Percentiles rank a stretch among this genome's conserved stretches.
Evolutionary conservation across 1,284 basidiomycete genomes (phyloP).

Genomic region (Lignosus rhinocerotis): DNA sequence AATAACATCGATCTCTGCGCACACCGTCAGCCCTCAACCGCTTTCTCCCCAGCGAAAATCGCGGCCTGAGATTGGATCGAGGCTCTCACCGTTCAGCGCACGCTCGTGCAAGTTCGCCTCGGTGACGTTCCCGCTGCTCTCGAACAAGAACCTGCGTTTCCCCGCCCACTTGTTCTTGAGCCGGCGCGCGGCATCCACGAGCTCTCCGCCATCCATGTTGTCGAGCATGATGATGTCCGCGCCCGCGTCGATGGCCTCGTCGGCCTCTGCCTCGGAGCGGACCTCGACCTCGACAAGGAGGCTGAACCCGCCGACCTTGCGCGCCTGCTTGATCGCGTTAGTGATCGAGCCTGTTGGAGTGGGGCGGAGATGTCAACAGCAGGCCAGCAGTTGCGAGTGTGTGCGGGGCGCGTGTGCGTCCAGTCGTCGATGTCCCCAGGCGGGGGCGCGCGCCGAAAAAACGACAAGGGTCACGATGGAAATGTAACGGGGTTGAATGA

Average conservation of each 20-base stretch:
- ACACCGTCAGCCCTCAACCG: slow-evolving; percentile 7
- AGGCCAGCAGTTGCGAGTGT: background rate
- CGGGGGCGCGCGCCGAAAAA: too few relatives aligned
- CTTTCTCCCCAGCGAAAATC: background rate
- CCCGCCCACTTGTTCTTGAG: slow-evolving; percentile 80
- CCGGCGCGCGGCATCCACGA: slow-evolving; percentile 66
- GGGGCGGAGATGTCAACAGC: background rate
- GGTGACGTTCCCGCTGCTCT: slow-evolving; percentile 92
- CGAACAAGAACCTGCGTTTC: slow-evolving; percentile 82
- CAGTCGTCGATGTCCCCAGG: too few relatives aligned
- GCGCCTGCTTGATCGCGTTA: slow-evolving; percentile 81
- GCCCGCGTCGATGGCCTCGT: slow-evolving; percentile 94
- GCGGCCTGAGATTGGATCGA: background rate
- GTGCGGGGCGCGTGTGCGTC: too few relatives aligned
- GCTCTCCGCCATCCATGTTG: slow-evolving; percentile 82
- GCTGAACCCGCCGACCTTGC: slow-evolving; percentile 90
- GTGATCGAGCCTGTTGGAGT: slow-evolving; percentile 78
- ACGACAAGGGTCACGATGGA: background rate
- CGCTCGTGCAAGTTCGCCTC: slow-evolving; percentile 77
- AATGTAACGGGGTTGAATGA: background rate
- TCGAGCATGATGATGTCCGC: slow-evolving; percentile 99
- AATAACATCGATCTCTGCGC: slow-evolving; percentile 88
- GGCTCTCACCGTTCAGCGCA: slow-evolving; percentile 70
- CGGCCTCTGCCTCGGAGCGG: slow-evolving; percentile 83
- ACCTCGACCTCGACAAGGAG: slow-evolving; percentile 96